Base-by-base conservation (phyloP, 768 basidiomycete species). In the Pleurotus ostreatus region DNA sequence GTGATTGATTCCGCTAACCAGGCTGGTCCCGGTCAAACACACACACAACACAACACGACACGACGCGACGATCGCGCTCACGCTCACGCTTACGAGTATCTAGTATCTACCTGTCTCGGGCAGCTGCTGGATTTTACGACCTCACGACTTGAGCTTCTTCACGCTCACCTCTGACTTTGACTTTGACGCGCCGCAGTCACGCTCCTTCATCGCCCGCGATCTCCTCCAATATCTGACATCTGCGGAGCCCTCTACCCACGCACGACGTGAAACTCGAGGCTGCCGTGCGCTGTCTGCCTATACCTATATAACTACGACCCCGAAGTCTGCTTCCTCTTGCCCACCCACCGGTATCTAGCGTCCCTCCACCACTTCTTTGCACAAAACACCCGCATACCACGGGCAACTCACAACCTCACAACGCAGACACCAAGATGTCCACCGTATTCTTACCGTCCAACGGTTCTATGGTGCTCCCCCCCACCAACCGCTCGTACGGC, bases 371-470 rank as follows among this genome's bases (percentile, higher is more conserved):
- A 13, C 46, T 25, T 25, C 46, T 22, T 46, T 22, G 5, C 9
- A 22, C 22, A 1, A 49, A 7, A 5, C 15, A 26, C 3, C n/a
- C 30, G 6, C 26, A 38, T 25, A 12, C 15, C n/a, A 48, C 16
- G 13, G 8, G 23, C 8, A 5, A 48, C 38, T 1, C n/a, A 49
- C 2, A 49, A 53, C 51, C 5, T 20, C 20, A 20, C 20, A 20
- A 20, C 20, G 20, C 39, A 53, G 38, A 39, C 18, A 53, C 22
- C 51, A 39, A n/a, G 20, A 53, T 53, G 51, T 53, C 51, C 2
- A 49, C 9, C 48, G 51, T 53, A 9, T 53, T 53, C 51, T 11
- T 53, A 9, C 51, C 51, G 11, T 53, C 51, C n/a, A 53, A 53
- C 23, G 51, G 51, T 22, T 53, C 51, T 15, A 37, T 53, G 37